phyloP scores from a whole-genome alignment of 169 alveolate genomes.

The Cryptosporidium ubiquitum region DNA sequence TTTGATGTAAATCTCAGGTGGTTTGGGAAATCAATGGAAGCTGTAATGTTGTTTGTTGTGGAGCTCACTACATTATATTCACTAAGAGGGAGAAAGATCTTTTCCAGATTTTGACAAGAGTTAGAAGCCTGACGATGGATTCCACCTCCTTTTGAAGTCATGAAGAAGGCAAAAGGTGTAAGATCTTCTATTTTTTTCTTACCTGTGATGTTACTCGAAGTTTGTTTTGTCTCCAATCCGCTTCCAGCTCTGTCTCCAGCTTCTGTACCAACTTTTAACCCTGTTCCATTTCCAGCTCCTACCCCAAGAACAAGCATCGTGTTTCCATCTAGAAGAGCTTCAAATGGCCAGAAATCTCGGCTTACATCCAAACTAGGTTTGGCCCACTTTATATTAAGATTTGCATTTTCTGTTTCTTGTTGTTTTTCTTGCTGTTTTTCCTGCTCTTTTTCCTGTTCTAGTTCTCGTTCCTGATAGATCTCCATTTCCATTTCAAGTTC shows the following conservation, averaged over 20 bases:
- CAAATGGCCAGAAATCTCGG: constrained; percentile 47
- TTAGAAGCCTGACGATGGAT: not conserved
- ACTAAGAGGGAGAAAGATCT: constrained; percentile 5
- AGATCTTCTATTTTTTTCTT: constrained; percentile 22
- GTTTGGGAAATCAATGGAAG: constrained; percentile 13
- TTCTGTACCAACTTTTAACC: not conserved
- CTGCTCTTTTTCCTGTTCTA: constrained; percentile 80
- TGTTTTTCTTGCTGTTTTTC: constrained; percentile 76
- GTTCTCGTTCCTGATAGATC: constrained; percentile 63
- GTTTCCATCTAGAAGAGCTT: not conserved
- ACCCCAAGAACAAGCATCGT: not conserved
- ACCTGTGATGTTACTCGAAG: not conserved
- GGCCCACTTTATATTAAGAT: not conserved
- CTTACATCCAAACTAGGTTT: constrained; percentile 32
- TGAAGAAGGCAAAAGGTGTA: constrained; percentile 24
- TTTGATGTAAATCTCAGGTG: constrained; percentile 39
- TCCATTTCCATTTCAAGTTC: constrained; percentile 76
- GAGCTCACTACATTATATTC: not conserved
- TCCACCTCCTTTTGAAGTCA: constrained; percentile 16
- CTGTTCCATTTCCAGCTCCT: not conserved
- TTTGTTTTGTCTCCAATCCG: too few species aligned
- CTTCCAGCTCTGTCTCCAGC: too few species aligned
- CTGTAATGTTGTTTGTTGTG: not conserved
- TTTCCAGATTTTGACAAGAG: not conserved
- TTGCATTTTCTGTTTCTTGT: constrained; percentile 27